phyloP scores from a whole-genome alignment of 148 eudicot species.

The Spergularia marina region DNA sequence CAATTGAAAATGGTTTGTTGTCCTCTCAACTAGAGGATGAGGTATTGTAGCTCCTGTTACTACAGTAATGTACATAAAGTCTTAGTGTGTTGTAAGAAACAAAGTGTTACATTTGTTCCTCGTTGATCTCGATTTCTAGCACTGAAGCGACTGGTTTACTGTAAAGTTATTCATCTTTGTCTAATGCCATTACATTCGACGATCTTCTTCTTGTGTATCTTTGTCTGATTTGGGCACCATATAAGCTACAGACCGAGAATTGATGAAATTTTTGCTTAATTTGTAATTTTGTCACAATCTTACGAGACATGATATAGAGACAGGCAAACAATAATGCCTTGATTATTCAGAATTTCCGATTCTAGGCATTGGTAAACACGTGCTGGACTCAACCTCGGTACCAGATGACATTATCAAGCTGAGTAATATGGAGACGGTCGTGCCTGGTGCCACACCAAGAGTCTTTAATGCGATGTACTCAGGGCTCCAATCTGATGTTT shows the following conservation, averaged over 20 bases:
- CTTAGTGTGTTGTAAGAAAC: conserved; percentile 7
- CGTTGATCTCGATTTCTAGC: background rate
- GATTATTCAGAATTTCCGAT: no score
- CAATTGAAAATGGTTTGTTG: conserved; percentile 43
- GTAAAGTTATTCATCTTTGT: conserved; percentile 13
- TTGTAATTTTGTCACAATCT: background rate
- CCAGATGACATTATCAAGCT: conserved; percentile 1
- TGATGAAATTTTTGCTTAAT: no score
- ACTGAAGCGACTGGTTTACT: background rate
- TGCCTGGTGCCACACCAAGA: background rate
- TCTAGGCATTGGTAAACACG: background rate
- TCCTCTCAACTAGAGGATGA: conserved; percentile 77
- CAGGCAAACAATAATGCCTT: background rate
- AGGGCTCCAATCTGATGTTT: background rate
- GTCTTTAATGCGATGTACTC: conserved; percentile 1
- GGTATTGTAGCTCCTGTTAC: conserved; percentile 37
- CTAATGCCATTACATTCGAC: background rate
- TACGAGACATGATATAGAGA: background rate
- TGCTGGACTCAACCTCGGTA: background rate
- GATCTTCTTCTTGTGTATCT: no score
- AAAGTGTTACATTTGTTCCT: background rate
- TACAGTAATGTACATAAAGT: conserved; percentile 16
- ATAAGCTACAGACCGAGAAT: no score
- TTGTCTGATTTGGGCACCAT: background rate
- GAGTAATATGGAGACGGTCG: background rate